Conservation (phyloP, 139 green algal genomes). For the Marvania coccoides region DNA sequence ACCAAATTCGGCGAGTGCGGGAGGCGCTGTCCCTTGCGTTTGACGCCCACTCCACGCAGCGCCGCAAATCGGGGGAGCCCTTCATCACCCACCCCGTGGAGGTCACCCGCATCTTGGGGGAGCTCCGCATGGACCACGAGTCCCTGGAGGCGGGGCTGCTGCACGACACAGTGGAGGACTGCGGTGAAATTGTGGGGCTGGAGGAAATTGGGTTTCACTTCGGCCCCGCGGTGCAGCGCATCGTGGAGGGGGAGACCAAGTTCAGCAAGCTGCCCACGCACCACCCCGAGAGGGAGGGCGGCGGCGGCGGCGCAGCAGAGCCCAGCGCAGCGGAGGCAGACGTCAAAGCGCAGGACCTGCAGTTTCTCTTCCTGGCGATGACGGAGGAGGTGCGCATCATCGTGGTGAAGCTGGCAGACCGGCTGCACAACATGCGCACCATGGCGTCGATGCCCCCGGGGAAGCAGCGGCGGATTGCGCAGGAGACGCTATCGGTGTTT, state of each 20-base stretch:
- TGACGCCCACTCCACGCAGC: conserved; percentile 66
- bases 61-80: conserved; percentile 74
- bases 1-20: conserved; percentile 29
- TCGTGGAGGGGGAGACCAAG: conserved; percentile 90
- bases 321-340: conserved; percentile 6
- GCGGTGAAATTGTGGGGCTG: conserved; percentile 63
- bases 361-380: conserved; percentile 87
- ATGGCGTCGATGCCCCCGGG: conserved; percentile 65
- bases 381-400: conserved; percentile 87
- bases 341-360: conserved; percentile 67
- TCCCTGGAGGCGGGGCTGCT: conserved; percentile 66
- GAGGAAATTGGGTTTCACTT: conserved; percentile 69
- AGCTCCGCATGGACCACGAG: conserved; percentile 65
- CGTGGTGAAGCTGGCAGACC: conserved; percentile 88
- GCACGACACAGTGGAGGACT: conserved; percentile 90
- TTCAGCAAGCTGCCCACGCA: conserved; percentile 54
- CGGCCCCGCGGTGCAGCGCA: conserved; percentile 56
- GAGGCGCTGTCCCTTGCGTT: conserved; percentile 61
- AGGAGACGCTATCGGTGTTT: conserved; percentile 77
- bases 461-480: conserved; percentile 73
- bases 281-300: conserved; percentile 11
- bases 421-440: conserved; percentile 94
- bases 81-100: conserved; percentile 90
- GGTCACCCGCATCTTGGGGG: conserved; percentile 71
- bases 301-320: neutral